Conservation (phyloP, 2,329 filamentous ascomycete species). For the Pyricularia grisea region DNA sequence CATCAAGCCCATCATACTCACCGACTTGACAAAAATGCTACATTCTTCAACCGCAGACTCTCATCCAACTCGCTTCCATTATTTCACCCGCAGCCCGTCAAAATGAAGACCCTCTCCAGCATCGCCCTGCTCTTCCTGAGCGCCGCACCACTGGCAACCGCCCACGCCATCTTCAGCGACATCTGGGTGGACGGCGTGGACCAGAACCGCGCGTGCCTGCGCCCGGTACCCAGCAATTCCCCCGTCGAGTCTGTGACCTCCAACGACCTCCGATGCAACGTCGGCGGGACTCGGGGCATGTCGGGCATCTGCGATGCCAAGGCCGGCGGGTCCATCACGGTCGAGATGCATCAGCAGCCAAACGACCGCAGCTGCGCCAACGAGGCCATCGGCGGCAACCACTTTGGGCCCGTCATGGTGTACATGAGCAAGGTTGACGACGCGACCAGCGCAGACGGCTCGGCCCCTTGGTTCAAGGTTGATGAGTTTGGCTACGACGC, state of each 20-base stretch:
- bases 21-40: not conserved
- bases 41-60: not conserved
- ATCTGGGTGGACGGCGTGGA: conserved; percentile 4
- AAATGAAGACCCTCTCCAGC: not conserved
- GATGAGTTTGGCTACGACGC: conserved; percentile 37
- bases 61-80: not conserved
- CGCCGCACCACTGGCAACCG: not conserved
- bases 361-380: conserved; percentile 32
- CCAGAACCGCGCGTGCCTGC: not conserved
- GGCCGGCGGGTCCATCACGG: conserved; percentile 34
- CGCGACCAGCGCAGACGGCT: conserved; percentile 32
- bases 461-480: conserved; percentile 41
- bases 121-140: not conserved
- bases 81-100: conserved; percentile 6
- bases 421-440: conserved; percentile 41
- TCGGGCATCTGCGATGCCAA: conserved; percentile 19
- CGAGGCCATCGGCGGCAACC: conserved; percentile 43
- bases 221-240: conserved; percentile 15
- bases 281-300: conserved; percentile 17
- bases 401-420: conserved; percentile 43
- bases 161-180: conserved; percentile 33
- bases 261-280: conserved; percentile 2
- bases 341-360: conserved; percentile 41
- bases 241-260: not conserved
- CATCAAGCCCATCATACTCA: not conserved